Percentiles rank a stretch among this genome's conserved stretches.
These are phyloP conservation scores for Phaeodactylum tricornutum DNA, from an alignment of 108 stramenopile genomes.

Conservation along the genomic window DNA sequence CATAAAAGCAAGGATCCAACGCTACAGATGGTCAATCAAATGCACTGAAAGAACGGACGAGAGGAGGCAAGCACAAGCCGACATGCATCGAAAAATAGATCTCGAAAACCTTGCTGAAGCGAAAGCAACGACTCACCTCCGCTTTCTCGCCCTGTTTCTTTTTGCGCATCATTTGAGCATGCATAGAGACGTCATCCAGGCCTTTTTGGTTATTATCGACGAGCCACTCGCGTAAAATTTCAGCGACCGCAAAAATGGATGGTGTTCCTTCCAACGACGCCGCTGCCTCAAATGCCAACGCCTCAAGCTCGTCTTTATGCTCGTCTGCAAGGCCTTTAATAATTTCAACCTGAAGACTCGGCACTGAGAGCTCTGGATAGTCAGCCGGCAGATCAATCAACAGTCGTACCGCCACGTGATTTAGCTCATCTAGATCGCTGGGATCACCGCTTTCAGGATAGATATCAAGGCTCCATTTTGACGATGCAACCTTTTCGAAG, in stretches of 20 bases:
- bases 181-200: constrained; percentile 77
- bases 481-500: constrained; percentile 19
- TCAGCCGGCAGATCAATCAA: constrained; percentile 42
- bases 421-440: constrained; percentile 37
- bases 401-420: constrained; percentile 70
- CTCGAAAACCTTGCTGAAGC: background rate
- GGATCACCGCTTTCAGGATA: constrained; percentile 57
- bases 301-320: constrained; percentile 39
- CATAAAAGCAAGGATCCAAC: no score
- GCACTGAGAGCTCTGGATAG: constrained; percentile 55
- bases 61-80: no score
- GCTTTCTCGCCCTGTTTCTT: background rate
- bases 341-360: constrained; percentile 54
- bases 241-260: constrained; percentile 69
- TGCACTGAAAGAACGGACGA: no score
- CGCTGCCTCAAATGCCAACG: constrained; percentile 61
- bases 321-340: constrained; percentile 59
- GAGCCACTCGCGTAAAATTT: constrained; percentile 72
- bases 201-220: constrained; percentile 81
- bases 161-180: constrained; percentile 76
- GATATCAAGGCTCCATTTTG: constrained; percentile 60
- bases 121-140: background rate
- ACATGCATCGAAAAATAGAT: no score
- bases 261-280: constrained; percentile 67
- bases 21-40: no score